Base-by-base conservation (phyloP, 768 basidiomycete species). In the Rhodocollybia butyracea region DNA sequence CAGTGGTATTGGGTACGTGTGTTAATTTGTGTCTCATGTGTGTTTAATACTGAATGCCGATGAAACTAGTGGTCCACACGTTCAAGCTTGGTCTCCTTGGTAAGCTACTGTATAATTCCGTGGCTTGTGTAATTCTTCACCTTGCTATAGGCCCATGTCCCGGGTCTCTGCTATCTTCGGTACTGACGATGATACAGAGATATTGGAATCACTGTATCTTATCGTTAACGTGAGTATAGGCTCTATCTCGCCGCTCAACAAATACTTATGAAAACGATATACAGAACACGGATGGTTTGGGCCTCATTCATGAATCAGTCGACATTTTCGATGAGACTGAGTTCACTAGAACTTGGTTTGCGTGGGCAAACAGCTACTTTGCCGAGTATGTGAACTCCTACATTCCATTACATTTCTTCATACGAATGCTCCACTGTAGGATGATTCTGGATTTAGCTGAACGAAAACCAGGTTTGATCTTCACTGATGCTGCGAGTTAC, bases 331-430 rank as follows among this genome's bases (percentile, higher is more conserved):
- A 83, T 31, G 60, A 67, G 19, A 70, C 68, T 15, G 74, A 76
- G 26, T 89, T 87, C 62, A 89, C 86, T 32, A 76, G 88, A 21
- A 76, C 82, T 19, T 90, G 88, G 88, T 90, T 90, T 67, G 88
- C 89, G 21, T 90, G 88, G 88, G 89, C 84, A 13, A 89, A 89
- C 66, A 87, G 86, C 68, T 91, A 86, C 67, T 91, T 90, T 63
- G 83, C 89, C 32, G 89, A 91, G 72, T 60, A 40, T 5, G 59
- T 55, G 11, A 27, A 32, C 7, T 21, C 24, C 6, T 55, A 11
- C 36, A 19, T 5, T 26, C 11, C 8, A 38, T 21, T 26, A 19
- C 46, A 46, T 30, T 29, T 27, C 24, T 30, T 40, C 6, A n/a
- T 43, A 41, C n/a, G n/a, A n/a, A 32, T 26, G n/a, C n/a, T n/a